Evolutionary conservation across 768 basidiomycete genomes (phyloP).

Genomic region (Xerocomus spinulosus): DNA sequence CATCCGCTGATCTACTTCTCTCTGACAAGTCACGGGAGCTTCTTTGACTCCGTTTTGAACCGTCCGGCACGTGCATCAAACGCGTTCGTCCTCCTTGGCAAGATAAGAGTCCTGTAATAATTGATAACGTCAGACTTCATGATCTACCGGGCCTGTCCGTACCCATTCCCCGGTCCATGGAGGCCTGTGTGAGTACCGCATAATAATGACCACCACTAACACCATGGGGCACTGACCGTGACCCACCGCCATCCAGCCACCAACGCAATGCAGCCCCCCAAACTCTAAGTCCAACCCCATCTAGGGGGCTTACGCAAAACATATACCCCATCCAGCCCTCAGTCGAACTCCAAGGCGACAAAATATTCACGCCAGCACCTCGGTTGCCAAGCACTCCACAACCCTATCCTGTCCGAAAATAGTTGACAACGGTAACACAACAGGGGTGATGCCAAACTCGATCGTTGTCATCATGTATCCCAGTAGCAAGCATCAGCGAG

Average conservation of each 20-base stretch:
- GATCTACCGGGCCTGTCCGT: not conserved
- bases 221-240: not conserved
- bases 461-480: not conserved
- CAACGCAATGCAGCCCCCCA: too few relatives aligned
- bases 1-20: not conserved
- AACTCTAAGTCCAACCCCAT: too few relatives aligned
- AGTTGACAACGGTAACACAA: not conserved
- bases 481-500: not conserved
- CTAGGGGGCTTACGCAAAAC: too few relatives aligned
- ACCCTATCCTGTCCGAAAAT: not conserved
- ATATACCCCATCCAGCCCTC: not conserved
- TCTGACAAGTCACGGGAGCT: not conserved
- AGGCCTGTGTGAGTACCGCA: not conserved
- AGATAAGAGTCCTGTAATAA: too few relatives aligned
- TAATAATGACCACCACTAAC: not conserved
- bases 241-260: not conserved
- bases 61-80: too few relatives aligned
- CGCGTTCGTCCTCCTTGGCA: too few relatives aligned
- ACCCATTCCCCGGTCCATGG: not conserved
- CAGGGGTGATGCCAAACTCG: not conserved
- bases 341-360: not conserved
- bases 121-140: conserved; percentile 2
- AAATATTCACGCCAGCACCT: not conserved
- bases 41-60: not conserved
- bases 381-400: not conserved